These are phyloP conservation scores for Rehmannia glutinosa DNA, from an alignment of 257 asterid genomes.

Conservation along the genomic window DNA sequence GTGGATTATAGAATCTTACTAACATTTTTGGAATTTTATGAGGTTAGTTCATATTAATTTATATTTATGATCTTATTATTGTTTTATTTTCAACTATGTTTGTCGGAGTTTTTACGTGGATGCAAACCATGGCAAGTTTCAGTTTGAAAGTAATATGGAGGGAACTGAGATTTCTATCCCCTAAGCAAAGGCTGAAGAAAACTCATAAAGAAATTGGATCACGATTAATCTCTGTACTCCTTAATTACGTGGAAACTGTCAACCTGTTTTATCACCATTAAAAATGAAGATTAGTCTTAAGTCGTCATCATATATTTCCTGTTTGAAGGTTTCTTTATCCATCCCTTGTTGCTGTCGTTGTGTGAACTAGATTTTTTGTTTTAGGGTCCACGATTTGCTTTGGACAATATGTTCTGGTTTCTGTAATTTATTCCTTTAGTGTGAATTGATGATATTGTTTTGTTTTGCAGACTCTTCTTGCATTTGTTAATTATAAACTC, in stretches of 20 bases:
- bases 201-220: background rate
- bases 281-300: background rate
- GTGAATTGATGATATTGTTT: slow-evolving; percentile 6
- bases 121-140: background rate
- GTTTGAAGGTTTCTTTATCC: background rate
- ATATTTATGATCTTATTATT: background rate
- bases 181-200: background rate
- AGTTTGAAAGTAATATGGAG: too few relatives aligned
- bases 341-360: background rate
- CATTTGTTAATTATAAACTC: slow-evolving; percentile 65
- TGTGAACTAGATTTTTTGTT: background rate
- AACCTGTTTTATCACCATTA: background rate
- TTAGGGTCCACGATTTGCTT: background rate
- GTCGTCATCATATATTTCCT: background rate
- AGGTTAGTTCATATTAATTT: slow-evolving; percentile 38
- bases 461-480: slow-evolving; percentile 77
- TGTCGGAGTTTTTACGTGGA: background rate
- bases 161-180: background rate
- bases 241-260: background rate
- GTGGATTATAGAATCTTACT: slow-evolving; percentile 87
- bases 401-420: background rate
- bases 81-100: background rate
- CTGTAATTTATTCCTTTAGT: background rate
- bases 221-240: too few relatives aligned
- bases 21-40: slow-evolving; percentile 90